Evolutionary conservation across 441 rosid genomes (phyloP).

Genomic region (Macaranga tanarius): DNA sequence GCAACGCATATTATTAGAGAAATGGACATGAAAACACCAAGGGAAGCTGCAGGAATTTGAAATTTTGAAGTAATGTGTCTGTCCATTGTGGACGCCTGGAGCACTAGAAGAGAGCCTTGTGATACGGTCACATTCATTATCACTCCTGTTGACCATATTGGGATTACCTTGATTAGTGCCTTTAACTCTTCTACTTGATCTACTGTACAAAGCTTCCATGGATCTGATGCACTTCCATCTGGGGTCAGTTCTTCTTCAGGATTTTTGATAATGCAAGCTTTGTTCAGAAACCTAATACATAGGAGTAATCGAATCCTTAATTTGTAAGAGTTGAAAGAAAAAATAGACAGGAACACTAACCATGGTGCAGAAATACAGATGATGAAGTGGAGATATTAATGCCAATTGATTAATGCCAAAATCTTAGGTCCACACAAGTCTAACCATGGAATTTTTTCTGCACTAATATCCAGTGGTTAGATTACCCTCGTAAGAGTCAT

Average conservation of each 20-base stretch:
- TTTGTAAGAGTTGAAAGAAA: not conserved
- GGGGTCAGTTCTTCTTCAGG: conserved; percentile 33
- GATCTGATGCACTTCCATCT: conserved; percentile 38
- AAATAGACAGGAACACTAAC: too few species aligned
- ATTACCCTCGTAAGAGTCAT: too few species aligned
- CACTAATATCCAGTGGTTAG: too few species aligned
- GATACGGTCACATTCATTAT: conserved; percentile 29
- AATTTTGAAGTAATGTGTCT: conserved; percentile 47
- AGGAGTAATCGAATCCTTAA: too few species aligned
- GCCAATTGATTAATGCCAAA: too few species aligned
- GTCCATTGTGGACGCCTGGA: conserved; percentile 59
- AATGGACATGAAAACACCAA: conserved; percentile 34
- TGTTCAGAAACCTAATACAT: conserved; percentile 50
- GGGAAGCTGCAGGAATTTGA: conserved; percentile 64
- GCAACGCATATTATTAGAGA: conserved; percentile 33
- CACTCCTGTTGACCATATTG: conserved; percentile 65
- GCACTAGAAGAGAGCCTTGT: conserved; percentile 45
- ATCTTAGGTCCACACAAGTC: too few species aligned
- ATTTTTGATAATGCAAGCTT: conserved; percentile 47
- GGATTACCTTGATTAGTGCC: conserved; percentile 47
- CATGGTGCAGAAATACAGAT: too few species aligned
- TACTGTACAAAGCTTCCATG: conserved; percentile 56
- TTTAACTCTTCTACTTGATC: conserved; percentile 70
- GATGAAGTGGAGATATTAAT: too few species aligned
- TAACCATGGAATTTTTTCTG: too few species aligned